phyloP scores from a whole-genome alignment of 2,329 filamentous ascomycete genomes.

The Neonectria hederae region DNA sequence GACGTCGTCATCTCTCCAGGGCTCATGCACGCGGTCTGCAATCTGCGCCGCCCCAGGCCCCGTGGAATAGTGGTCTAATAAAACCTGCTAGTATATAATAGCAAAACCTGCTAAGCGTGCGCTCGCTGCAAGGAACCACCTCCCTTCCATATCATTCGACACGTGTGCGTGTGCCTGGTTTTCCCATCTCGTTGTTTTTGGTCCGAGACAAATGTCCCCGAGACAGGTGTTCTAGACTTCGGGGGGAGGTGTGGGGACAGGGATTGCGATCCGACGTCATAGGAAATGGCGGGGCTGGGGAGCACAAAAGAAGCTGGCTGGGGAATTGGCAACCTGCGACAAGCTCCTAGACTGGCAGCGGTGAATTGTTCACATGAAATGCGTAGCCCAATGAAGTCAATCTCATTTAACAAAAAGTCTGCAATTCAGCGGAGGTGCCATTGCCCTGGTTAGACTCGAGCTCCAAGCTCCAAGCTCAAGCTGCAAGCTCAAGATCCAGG shows the following conservation, averaged over 20 bases:
- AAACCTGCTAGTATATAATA: neutral
- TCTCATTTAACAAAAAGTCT: neutral
- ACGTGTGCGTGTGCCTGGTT: neutral
- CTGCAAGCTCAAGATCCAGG: neutral
- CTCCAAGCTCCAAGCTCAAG: too few species aligned
- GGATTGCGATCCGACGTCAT: constrained; percentile 15
- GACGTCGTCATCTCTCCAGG: constrained; percentile 1
- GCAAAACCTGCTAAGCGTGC: neutral
- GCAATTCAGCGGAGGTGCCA: neutral
- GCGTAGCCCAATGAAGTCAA: neutral
- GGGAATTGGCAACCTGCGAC: constrained; percentile 8
- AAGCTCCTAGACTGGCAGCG: too few species aligned
- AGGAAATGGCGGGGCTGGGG: constrained; percentile 21
- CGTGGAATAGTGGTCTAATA: neutral
- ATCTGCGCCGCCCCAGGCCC: neutral
- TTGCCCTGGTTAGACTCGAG: neutral
- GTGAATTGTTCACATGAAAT: too few species aligned
- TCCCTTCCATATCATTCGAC: neutral
- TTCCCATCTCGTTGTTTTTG: neutral
- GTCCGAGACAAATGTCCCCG: neutral
- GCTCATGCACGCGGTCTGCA: constrained; percentile 1
- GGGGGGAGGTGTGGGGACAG: neutral
- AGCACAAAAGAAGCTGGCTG: constrained; percentile 11
- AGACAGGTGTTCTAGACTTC: neutral
- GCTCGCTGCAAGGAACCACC: neutral